Evolutionary conservation across 257 asterid species (phyloP).

Genomic region (Sherardia arvensis): DNA sequence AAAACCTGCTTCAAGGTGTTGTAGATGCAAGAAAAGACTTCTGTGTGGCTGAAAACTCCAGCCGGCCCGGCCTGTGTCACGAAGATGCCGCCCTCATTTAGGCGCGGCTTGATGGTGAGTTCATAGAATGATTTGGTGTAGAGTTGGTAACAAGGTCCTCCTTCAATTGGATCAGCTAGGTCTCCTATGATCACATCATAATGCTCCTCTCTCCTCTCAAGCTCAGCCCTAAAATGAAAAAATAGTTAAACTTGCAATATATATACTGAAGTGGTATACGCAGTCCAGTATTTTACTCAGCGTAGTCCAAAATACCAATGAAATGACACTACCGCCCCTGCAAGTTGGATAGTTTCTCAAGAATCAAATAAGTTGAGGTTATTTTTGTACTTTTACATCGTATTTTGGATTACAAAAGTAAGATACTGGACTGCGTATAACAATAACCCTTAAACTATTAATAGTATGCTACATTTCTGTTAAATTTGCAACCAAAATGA

Average conservation of each 20-base stretch:
- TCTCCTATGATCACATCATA: conserved; percentile 91
- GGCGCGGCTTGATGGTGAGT: conserved; percentile 54
- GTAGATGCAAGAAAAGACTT: conserved; percentile 86
- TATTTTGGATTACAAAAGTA: too few relatives aligned
- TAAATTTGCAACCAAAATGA: background rate
- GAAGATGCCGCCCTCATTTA: conserved; percentile 57
- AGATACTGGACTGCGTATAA: too few relatives aligned
- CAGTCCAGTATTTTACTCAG: too few relatives aligned
- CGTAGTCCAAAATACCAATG: too few relatives aligned
- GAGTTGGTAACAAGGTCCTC: conserved; percentile 91
- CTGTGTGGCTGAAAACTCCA: conserved; percentile 85
- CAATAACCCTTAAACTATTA: too few relatives aligned
- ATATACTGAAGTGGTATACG: too few relatives aligned
- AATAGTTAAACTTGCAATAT: background rate
- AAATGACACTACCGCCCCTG: too few relatives aligned
- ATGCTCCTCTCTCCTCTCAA: conserved; percentile 57
- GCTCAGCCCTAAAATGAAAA: conserved; percentile 56
- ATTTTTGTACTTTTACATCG: too few relatives aligned
- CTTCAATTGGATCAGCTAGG: conserved; percentile 93
- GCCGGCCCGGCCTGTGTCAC: conserved; percentile 99
- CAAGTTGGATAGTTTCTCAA: too few relatives aligned
- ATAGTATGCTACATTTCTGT: background rate
- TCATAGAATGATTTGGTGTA: conserved; percentile 91
- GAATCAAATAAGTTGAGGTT: too few relatives aligned
- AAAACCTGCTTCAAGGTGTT: conserved; percentile 84